Base-by-base conservation (phyloP, 208 protist species). In the Porcisia hertigi region DNA sequence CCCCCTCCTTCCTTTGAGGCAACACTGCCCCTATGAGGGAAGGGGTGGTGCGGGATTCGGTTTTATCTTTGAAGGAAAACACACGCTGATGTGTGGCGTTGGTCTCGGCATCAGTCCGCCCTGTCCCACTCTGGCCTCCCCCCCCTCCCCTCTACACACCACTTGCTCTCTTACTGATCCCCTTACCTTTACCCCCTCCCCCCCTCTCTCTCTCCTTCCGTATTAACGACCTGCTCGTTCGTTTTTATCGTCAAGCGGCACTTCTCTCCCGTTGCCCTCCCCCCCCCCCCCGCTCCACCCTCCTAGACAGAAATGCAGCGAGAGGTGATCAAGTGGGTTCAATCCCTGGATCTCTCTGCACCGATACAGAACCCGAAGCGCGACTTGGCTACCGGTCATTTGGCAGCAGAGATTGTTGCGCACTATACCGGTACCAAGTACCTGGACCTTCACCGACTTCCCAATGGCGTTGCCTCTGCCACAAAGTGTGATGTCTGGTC, bases 311-410 rank as follows among this genome's bases (percentile, higher is more conserved):
- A 62, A 62, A 95, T 97, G 93, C 89, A 97, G 73, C 88, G 93
- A 1, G 98, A 99, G 53, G 77, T 99, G 30, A 92, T 99, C 62
- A 98, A 98, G 76, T 99, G 98, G 97, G 55, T 98, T n/a, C 97
- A 99, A 80, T 88, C 93, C 12, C 85, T 99, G 12, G 97, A 99
- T 57, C 86, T 99, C 25, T 91, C 94, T 2, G 90, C 90, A 58
- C 87, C 86, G 5, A 83, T 99, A 3, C 94, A 94, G 55, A 98
- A 99, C 86, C 89, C 95, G 2, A 88, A 88, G 63, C 81, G 95
- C n/a, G 98, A 99, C 76, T 87, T 99, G 23, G 84, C 95, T 23
- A 99, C 98, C 58, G 98, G 98, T 1, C 98, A 98, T 76, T 75
- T 96, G 1, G 85, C 97, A 11, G 97, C 98, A 3, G 97, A 99